A percentile compares a stretch with the other conserved stretches of the same genome.
Conservation (phyloP, 768 basidiomycete genomes). For the Agaricus bisporus region DNA sequence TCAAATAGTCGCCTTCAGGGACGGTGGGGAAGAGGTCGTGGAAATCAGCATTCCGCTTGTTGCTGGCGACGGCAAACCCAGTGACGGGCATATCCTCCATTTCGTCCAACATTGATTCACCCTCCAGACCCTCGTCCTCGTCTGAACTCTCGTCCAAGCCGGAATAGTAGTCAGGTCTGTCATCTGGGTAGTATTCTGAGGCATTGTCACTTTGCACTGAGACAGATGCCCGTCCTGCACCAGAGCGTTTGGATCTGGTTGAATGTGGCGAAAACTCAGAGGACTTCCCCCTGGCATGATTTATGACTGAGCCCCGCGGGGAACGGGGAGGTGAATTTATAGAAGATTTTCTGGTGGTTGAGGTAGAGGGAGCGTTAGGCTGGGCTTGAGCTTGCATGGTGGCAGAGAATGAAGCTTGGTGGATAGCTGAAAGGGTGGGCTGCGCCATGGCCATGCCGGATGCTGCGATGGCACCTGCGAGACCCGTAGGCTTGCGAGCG, state of each 20-base stretch:
- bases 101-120: slow-evolving; percentile 37
- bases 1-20: slow-evolving; percentile 94
- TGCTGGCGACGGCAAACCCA: slow-evolving; percentile 96
- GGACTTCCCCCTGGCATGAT: slow-evolving; percentile 7
- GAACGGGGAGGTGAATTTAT: slow-evolving; percentile 18
- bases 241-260: slow-evolving; percentile 18
- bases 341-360: slow-evolving; percentile 8
- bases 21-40: slow-evolving; percentile 87
- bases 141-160: slow-evolving; percentile 30
- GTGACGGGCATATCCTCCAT: slow-evolving; percentile 86
- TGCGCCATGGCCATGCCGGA: slow-evolving; percentile 65
- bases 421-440: slow-evolving; percentile 41
- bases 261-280: slow-evolving; percentile 28
- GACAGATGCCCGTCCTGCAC: slow-evolving; percentile 14
- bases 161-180: slow-evolving; percentile 30
- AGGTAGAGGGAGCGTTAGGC: background rate
- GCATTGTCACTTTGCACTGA: slow-evolving; percentile 24
- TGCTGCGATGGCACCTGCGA: slow-evolving; percentile 64
- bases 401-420: slow-evolving; percentile 23
- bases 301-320: slow-evolving; percentile 18
- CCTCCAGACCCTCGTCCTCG: slow-evolving; percentile 21
- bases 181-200: slow-evolving; percentile 26
- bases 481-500: slow-evolving; percentile 45
- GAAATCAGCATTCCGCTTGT: slow-evolving; percentile 91
- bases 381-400: background rate